phyloP scores from a whole-genome alignment of 768 basidiomycete species.

The Collybia sp. region DNA sequence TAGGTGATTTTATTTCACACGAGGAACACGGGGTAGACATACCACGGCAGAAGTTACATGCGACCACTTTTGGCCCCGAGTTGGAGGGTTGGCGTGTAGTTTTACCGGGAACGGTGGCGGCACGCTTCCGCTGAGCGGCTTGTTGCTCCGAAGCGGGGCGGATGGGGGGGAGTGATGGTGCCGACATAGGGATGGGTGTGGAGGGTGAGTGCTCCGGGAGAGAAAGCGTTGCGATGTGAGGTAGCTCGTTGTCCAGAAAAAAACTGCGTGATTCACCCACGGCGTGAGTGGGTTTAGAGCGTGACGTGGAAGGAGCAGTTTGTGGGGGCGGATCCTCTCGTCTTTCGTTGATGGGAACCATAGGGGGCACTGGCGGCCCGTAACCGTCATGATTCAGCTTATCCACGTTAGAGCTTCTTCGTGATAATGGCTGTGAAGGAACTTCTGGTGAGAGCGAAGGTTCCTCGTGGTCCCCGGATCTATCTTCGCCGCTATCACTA shows the following conservation, averaged over 20 bases:
- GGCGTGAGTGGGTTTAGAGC: conserved; percentile 24
- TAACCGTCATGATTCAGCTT: conserved; percentile 34
- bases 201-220: conserved; percentile 53
- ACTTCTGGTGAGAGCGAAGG: conserved; percentile 58
- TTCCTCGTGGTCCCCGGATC: conserved; percentile 46
- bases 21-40: conserved; percentile 3
- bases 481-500: conserved; percentile 59
- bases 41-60: conserved; percentile 90
- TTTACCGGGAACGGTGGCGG: conserved; percentile 65
- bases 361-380: conserved; percentile 32
- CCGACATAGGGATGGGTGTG: conserved; percentile 54
- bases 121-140: conserved; percentile 64
- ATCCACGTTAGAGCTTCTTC: conserved; percentile 45
- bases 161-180: conserved; percentile 58
- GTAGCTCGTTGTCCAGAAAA: conserved; percentile 61
- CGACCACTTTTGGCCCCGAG: conserved; percentile 82
- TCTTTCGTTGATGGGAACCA: conserved; percentile 36
- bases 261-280: conserved; percentile 32
- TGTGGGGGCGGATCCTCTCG: conserved; percentile 36
- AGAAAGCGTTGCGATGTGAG: conserved; percentile 68
- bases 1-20: conserved; percentile 1
- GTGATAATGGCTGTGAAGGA: conserved; percentile 39
- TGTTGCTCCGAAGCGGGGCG: conserved; percentile 65
- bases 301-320: conserved; percentile 27
- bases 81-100: conserved; percentile 52